Base-by-base conservation (phyloP, 192 early-diverging fungal genomes). In the Chytriomyces confervae region DNA sequence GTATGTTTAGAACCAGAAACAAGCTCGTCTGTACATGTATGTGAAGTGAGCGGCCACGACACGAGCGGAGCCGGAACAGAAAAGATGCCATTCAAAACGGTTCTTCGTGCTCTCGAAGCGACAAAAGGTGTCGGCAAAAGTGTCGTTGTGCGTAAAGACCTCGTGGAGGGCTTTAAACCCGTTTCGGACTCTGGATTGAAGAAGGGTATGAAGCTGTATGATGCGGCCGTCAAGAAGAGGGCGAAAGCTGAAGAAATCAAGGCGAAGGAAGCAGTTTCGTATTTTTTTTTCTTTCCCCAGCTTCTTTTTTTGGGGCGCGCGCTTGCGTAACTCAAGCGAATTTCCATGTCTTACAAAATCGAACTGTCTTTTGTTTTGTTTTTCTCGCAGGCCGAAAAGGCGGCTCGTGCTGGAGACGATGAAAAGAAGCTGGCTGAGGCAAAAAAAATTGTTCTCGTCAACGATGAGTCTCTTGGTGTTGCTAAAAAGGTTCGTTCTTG, bases 131-230 rank as follows among this genome's bases (percentile, higher is more conserved):
- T 84, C 75, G 74, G 60, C 45, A 72, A 71, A 23, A 85, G 86
- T 62, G 85, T 96, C 62, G 80, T 87, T 57, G 85, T 94, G 24
- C 86, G 89, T 75, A 96, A 96, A 84, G 85, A 85, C 50, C 79
- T 86, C 23, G 91, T 87, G n/a, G 91, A 92, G 61, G 91, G 87
- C 20, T 97, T 86, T 81, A 86, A 84, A 60, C 87, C 91, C 61
- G 92, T 94, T 79, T 93, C 95, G n/a, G 91, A 90, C 47, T 89
- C 96, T 62, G 95, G 94, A 8, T 79, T 97, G 66, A 99, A 99
- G 88, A 99, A 98, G 88, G 90, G 89, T 46, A 89, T 91, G 86
- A 97, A 97, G 89, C 79, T 87, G 57, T 90, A 91, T 29, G 93
- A 92, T 80, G 89, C 83, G 29, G 88, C 89, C 46, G 87, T 91